phyloP scores from a whole-genome alignment of 306 rosid species.

The Casuarina glauca region DNA sequence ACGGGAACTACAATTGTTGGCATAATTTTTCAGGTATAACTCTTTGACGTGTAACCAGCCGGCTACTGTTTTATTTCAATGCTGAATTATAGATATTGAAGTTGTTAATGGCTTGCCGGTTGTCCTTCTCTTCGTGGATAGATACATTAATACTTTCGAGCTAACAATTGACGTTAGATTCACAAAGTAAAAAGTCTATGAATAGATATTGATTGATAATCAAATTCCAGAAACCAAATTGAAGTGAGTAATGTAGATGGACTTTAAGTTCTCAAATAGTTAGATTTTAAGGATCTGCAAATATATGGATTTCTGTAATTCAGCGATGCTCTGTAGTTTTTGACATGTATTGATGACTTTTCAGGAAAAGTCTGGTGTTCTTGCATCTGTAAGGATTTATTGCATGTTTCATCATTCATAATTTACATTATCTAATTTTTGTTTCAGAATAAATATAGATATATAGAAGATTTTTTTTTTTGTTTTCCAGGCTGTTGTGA shows the following conservation, averaged over 20 bases:
- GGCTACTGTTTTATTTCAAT: neutral
- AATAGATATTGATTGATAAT: neutral
- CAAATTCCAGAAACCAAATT: neutral
- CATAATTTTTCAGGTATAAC: conserved; percentile 65
- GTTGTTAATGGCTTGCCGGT: neutral
- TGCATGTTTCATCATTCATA: neutral
- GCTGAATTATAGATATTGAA: neutral
- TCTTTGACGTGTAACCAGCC: neutral
- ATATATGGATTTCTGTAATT: neutral
- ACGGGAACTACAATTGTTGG: conserved; percentile 95
- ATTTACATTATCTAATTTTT: neutral
- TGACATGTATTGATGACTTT: no score
- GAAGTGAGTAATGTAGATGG: neutral
- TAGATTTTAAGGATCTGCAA: neutral
- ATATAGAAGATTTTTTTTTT: no score
- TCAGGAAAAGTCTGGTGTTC: no score
- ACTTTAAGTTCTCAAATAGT: neutral
- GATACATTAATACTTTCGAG: neutral
- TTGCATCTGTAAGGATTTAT: neutral
- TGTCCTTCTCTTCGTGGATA: no score
- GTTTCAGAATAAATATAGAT: neutral
- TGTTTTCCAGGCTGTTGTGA: neutral
- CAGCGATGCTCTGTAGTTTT: no score
- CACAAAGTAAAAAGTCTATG: neutral
- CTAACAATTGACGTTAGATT: neutral